Conservation (phyloP, 345 rosid species). For the Salix caprea region DNA sequence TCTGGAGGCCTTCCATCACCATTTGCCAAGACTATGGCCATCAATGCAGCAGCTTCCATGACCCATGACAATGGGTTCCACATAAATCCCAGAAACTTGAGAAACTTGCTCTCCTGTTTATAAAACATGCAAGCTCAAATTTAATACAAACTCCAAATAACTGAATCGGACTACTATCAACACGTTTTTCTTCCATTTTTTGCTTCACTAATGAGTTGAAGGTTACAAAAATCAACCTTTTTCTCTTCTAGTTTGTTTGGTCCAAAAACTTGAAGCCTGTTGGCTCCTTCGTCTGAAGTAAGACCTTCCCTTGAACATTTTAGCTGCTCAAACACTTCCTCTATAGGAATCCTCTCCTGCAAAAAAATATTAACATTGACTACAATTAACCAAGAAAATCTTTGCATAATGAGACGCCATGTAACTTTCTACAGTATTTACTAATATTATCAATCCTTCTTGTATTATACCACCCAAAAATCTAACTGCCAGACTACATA, state of each 20-base stretch:
- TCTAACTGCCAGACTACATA: not conserved
- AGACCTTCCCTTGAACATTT: constrained; percentile 40
- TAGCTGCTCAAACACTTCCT: constrained; percentile 58
- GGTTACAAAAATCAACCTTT: constrained; percentile 39
- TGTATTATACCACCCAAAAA: not conserved
- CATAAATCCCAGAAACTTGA: constrained; percentile 92
- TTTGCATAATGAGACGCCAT: not conserved
- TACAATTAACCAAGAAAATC: not conserved
- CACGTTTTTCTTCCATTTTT: not conserved
- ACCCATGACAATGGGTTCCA: constrained; percentile 99
- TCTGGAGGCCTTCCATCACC: constrained; percentile 79
- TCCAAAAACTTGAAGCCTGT: constrained; percentile 71
- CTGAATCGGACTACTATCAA: not conserved
- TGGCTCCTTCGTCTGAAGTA: constrained; percentile 57
- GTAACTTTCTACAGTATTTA: not conserved
- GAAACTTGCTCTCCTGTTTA: constrained; percentile 68
- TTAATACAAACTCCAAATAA: not conserved
- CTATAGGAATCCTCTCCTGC: constrained; percentile 69
- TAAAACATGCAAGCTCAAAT: not conserved
- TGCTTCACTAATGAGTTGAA: not conserved
- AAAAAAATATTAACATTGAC: not conserved
- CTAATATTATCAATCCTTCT: not conserved
- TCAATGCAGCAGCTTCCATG: constrained; percentile 89
- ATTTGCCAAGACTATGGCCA: constrained; percentile 83
- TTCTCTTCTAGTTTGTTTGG: constrained; percentile 94